A percentile compares a stretch with the other conserved stretches of the same genome.
Conservation (phyloP, 2,329 filamentous ascomycete species). For the Blastomyces silverae region DNA sequence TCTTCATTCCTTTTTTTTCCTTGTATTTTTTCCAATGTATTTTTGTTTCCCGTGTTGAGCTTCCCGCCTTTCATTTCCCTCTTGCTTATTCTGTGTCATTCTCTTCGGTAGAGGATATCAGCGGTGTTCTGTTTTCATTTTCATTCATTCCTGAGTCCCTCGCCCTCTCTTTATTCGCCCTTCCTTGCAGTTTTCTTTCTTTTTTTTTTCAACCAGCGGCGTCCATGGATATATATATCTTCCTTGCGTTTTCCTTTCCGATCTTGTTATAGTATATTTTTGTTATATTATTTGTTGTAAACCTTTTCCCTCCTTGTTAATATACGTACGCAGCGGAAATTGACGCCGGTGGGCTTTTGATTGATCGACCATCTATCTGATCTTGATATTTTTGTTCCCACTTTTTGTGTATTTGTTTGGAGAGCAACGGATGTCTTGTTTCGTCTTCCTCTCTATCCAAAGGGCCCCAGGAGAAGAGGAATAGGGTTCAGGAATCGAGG, state of each 20-base stretch:
- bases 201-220: not conserved
- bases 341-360: not conserved
- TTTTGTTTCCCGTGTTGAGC: not conserved
- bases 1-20: not conserved
- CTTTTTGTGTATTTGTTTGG: not conserved
- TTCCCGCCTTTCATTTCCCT: not conserved
- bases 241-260: conserved; percentile 7
- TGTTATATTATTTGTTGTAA: not conserved
- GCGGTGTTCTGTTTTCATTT: not conserved
- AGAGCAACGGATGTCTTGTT: not conserved
- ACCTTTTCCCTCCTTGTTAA: not conserved
- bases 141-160: conserved; percentile 7
- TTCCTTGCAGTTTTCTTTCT: not conserved
- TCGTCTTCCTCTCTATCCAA: not conserved
- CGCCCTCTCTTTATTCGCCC: not conserved
- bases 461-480: not conserved
- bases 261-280: conserved; percentile 5
- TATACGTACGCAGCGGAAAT: conserved; percentile 4
- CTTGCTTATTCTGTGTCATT: conserved; percentile 5
- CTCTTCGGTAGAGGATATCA: conserved; percentile 1
- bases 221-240: conserved; percentile 8
- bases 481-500: not conserved
- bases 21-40: too few species aligned
- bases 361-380: not conserved
- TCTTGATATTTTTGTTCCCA: not conserved